Conservation (phyloP, 805 yeast species). For the Citeromyces matritensis region DNA sequence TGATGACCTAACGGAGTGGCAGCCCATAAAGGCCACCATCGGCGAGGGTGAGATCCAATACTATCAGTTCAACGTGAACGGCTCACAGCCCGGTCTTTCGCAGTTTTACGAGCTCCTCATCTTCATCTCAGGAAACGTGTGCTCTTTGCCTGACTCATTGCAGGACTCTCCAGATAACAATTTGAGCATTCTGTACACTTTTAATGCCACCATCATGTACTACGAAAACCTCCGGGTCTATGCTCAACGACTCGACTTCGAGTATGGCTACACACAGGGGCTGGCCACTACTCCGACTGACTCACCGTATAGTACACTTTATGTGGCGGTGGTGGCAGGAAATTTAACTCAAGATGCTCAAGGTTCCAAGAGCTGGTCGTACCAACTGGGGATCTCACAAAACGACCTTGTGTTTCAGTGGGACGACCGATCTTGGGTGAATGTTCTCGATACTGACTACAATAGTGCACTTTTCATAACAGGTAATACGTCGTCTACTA, state of each 20-base stretch:
- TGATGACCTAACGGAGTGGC: conserved; percentile 7
- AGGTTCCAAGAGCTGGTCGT: conserved; percentile 28
- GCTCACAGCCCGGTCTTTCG: conserved; percentile 24
- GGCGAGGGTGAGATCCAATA: conserved; percentile 21
- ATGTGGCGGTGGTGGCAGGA: conserved; percentile 10
- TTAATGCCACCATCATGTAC: conserved; percentile 8
- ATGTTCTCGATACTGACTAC: conserved; percentile 56
- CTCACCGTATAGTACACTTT: conserved; percentile 5
- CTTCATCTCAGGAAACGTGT: conserved; percentile 35
- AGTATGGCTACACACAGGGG: conserved; percentile 12
- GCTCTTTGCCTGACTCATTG: conserved; percentile 14
- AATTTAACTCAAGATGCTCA: conserved; percentile 7
- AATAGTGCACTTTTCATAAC: conserved; percentile 53
- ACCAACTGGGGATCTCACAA: conserved; percentile 53
- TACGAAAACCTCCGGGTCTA: too few relatives aligned
- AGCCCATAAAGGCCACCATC: conserved; percentile 11
- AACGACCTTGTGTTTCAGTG: conserved; percentile 52
- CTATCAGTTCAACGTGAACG: conserved; percentile 27
- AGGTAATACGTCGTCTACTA: conserved; percentile 11
- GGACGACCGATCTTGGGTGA: conserved; percentile 42
- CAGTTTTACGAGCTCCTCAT: conserved; percentile 28
- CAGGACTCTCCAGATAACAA: conserved; percentile 7
- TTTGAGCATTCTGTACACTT: conserved; percentile 11
- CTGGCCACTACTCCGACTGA: conserved; percentile 5
- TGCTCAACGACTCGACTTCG: conserved; percentile 4